These are phyloP conservation scores for Paxillus involutus DNA, from an alignment of 768 basidiomycete species.

Conservation along the genomic window DNA sequence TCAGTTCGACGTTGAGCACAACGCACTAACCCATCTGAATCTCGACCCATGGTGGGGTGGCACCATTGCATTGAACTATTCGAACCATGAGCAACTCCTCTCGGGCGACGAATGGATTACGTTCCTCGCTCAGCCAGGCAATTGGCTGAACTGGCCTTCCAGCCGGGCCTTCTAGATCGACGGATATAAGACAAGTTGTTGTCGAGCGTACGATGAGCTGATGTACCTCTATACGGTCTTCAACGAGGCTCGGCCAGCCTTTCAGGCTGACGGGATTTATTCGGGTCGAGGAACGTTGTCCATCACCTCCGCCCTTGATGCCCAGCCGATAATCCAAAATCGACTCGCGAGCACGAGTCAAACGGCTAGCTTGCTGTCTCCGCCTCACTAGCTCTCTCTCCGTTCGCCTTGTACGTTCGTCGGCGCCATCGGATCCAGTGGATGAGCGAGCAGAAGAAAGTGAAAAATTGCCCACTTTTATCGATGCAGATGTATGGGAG, in stretches of 20 bases:
- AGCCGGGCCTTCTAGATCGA: slow-evolving; percentile 55
- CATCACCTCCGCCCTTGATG: slow-evolving; percentile 30
- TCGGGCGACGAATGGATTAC: slow-evolving; percentile 67
- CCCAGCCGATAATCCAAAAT: slow-evolving; percentile 79
- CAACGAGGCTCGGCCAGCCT: slow-evolving; percentile 74
- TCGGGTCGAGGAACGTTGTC: slow-evolving; percentile 17
- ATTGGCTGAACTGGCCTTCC: slow-evolving; percentile 74
- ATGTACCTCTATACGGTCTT: slow-evolving; percentile 76
- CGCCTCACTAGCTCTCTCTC: slow-evolving; percentile 51
- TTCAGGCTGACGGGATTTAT: slow-evolving; percentile 63
- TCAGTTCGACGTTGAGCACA: background rate
- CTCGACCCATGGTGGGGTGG: slow-evolving; percentile 85
- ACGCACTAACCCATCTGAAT: slow-evolving; percentile 58
- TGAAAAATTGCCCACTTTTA: slow-evolving; percentile 52
- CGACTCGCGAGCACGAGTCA: slow-evolving; percentile 66
- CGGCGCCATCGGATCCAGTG: slow-evolving; percentile 20
- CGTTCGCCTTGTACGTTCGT: slow-evolving; percentile 41
- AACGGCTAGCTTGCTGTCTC: slow-evolving; percentile 52
- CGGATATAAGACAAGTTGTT: background rate
- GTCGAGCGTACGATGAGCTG: slow-evolving; percentile 5
- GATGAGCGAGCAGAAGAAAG: slow-evolving; percentile 15
- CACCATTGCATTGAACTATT: slow-evolving; percentile 80
- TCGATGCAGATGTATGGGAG: slow-evolving; percentile 48
- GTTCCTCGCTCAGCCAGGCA: slow-evolving; percentile 46
- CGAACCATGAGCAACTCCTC: slow-evolving; percentile 87